Base-by-base conservation (phyloP, 805 yeast genomes). In the Metschnikowia dekortorum region DNA sequence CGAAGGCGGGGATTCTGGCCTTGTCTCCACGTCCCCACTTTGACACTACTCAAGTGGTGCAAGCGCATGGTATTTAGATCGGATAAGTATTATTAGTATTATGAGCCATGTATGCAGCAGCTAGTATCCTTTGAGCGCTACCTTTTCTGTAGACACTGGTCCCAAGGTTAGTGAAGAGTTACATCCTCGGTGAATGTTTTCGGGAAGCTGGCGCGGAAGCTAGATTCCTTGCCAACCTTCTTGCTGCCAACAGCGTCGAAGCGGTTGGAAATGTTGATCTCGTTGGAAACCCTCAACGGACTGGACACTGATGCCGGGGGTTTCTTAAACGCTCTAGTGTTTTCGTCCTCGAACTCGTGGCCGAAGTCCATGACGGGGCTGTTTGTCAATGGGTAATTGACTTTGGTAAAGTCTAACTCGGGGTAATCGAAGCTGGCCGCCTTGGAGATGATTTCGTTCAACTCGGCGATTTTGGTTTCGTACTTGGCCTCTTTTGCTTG, bases 391-490 rank as follows among this genome's bases (percentile, higher is more conserved):
- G 46, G 46, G 39, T 44, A 44, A 16, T 44, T 34, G 39, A 46
- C 48, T 14, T 49, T 38, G 42, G 44, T 49, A 44, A 51, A 49
- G 44, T 53, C 59, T 41, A 49, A 34, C 3, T 49, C 55, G 6
- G 53, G 51, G 38, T 41, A 41, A 4, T 49, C 49, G 31, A 44
- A 14, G 31, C 33, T 44, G 40, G 40, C 16, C 3, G 16, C 11
- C 29, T 29, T 44, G 28, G 35, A 16, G 39, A 44, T 26, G 4
- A n/a, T 35, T 11, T 44, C 45, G 29, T 46, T 39, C 32, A 46
- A 33, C 30, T 46, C 45, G 3, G 39, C 33, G 16, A 46, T 39
- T 16, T 32, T 32, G 29, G 38, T 33, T 36, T 39, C 46, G 10
- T 39, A 26, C 36, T 37, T 28, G 46, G 37, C 9, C 8, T 39